phyloP scores from a whole-genome alignment of 179 eudicot genomes.

The Heliamphora pulchella region DNA sequence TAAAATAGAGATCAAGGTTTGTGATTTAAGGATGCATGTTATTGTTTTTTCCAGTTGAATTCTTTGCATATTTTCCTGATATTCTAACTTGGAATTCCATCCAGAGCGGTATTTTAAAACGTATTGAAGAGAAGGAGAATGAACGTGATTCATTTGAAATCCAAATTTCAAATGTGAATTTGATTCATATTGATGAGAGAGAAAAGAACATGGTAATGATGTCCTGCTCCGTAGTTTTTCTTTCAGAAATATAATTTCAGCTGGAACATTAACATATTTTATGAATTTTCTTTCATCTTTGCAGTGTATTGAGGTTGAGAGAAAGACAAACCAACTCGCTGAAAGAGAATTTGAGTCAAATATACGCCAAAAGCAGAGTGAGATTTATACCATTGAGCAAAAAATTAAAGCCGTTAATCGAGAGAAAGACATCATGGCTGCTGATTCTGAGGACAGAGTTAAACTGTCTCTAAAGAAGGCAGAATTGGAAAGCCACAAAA shows the following conservation, averaged over 20 bases:
- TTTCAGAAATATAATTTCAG: constrained; percentile 2
- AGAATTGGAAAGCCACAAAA: constrained; percentile 56
- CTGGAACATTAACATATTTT: not conserved
- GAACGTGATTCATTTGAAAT: constrained; percentile 56
- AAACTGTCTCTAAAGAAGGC: constrained; percentile 55
- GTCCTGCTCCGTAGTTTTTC: constrained; percentile 14
- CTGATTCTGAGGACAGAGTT: constrained; percentile 68
- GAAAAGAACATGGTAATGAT: constrained; percentile 59
- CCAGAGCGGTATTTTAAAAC: constrained; percentile 44
- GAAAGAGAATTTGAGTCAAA: constrained; percentile 42
- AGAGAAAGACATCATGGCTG: constrained; percentile 48
- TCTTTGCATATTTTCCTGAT: not conserved
- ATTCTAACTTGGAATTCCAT: constrained; percentile 12
- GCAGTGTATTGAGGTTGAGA: constrained; percentile 62
- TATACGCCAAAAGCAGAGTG: constrained; percentile 40
- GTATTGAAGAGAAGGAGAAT: constrained; percentile 45
- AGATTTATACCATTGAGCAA: constrained; percentile 32
- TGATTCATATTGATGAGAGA: constrained; percentile 54
- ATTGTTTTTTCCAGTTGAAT: not conserved
- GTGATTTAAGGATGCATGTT: constrained; percentile 7
- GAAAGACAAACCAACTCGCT: constrained; percentile 49
- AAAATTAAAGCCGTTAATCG: constrained; percentile 50
- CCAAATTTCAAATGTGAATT: constrained; percentile 41
- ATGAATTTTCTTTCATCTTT: constrained; percentile 15
- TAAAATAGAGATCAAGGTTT: constrained; percentile 55